These are phyloP conservation scores for Turnera subulata DNA, from an alignment of 345 rosid genomes.

Conservation along the genomic window DNA sequence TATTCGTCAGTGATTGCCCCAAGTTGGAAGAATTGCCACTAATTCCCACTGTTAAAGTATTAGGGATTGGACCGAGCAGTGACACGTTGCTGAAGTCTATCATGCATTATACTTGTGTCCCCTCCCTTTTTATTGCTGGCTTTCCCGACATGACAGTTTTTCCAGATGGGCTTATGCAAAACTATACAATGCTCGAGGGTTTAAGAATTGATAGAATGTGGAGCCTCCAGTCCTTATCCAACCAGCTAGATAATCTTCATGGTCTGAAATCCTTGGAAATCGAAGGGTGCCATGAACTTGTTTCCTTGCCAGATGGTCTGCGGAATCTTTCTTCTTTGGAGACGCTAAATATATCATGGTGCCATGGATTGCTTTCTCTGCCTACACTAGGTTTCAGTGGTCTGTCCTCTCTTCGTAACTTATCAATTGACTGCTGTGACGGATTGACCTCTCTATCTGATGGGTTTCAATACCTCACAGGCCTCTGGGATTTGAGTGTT, in stretches of 20 bases:
- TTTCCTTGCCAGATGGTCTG: conserved; percentile 12
- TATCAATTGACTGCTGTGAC: neutral
- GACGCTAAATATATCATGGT: neutral
- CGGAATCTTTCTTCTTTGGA: neutral
- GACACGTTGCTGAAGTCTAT: neutral
- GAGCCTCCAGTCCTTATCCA: conserved; percentile 1
- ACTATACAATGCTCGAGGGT: neutral
- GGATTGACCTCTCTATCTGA: neutral
- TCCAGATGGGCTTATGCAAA: conserved; percentile 3
- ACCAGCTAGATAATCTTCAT: conserved; percentile 6
- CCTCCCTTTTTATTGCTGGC: neutral
- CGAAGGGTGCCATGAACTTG: neutral
- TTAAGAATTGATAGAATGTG: neutral
- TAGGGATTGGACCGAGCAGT: neutral
- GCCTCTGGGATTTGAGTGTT: no score
- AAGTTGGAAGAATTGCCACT: conserved; percentile 1
- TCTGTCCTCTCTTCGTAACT: neutral
- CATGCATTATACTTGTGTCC: neutral
- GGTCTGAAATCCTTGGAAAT: neutral
- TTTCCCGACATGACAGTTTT: neutral
- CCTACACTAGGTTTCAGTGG: neutral
- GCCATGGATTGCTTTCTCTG: neutral
- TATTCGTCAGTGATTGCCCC: neutral
- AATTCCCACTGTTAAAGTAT: neutral
- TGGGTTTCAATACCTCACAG: neutral